Evolutionary conservation across 495 filamentous ascomycete genomes (phyloP).

Genomic region (Tuber umbilicatum): DNA sequence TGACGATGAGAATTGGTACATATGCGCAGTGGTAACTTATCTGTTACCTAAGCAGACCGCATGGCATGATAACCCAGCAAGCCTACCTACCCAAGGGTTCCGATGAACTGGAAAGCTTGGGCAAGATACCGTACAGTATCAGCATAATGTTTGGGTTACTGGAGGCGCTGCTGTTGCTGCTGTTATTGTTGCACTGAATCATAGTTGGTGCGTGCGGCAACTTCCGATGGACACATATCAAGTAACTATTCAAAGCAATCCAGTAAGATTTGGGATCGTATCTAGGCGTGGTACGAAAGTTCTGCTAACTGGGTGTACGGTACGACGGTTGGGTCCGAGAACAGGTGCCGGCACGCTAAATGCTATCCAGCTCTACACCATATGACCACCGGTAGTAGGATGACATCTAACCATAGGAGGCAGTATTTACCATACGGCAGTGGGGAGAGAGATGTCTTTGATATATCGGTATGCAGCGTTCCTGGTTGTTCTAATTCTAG

Average conservation of each 20-base stretch:
- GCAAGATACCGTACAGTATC: neutral
- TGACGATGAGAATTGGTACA: neutral
- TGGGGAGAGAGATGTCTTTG: neutral
- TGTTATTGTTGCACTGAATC: neutral
- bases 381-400: neutral
- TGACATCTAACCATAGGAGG: neutral
- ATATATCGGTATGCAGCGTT: neutral
- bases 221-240: neutral
- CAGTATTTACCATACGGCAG: neutral
- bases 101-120: neutral
- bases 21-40: neutral
- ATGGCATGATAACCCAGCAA: neutral
- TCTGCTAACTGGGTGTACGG: neutral
- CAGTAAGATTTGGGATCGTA: neutral
- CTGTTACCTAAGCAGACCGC: constrained; percentile 1
- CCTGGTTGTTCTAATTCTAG: neutral
- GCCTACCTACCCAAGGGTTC: neutral
- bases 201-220: neutral
- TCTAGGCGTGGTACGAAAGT: neutral
- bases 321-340: neutral
- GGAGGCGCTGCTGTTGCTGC: neutral
- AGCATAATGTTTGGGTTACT: neutral
- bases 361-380: neutral
- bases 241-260: neutral
- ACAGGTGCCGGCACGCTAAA: neutral